Evolutionary conservation across 2,329 filamentous ascomycete species (phyloP).

Genomic region (Colletotrichum tanaceti): DNA sequence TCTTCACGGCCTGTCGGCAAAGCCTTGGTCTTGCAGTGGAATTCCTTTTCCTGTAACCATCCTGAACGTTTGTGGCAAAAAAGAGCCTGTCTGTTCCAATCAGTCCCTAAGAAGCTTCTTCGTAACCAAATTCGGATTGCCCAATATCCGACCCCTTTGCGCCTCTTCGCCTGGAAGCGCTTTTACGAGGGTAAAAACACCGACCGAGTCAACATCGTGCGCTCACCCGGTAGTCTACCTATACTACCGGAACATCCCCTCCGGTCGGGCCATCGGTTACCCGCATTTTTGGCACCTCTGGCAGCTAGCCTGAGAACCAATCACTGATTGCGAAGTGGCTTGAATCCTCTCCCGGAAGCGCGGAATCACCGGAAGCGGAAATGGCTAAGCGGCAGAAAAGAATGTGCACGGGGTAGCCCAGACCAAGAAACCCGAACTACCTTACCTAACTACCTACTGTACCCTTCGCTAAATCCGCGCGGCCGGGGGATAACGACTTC

Average conservation of each 20-base stretch:
- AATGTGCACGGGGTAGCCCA: neutral
- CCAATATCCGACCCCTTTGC: neutral
- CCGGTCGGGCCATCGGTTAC: constrained; percentile 4
- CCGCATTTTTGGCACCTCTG: neutral
- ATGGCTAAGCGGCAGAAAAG: neutral
- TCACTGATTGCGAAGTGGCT: neutral
- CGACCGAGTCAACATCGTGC: neutral
- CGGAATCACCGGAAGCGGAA: constrained; percentile 1
- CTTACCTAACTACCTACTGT: no score
- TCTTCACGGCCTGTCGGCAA: neutral
- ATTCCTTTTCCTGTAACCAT: neutral
- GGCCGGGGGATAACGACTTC: constrained; percentile 21
- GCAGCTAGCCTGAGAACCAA: neutral
- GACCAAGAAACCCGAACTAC: constrained; percentile 14
- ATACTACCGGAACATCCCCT: constrained; percentile 32
- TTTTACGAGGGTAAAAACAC: neutral
- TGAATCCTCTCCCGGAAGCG: neutral
- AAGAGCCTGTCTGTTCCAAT: neutral
- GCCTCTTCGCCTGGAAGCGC: neutral
- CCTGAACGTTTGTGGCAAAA: constrained; percentile 15
- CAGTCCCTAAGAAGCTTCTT: constrained; percentile 5
- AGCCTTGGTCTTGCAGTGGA: constrained; percentile 3
- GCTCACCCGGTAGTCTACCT: neutral
- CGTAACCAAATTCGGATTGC: neutral
- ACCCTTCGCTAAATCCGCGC: no score